Percentiles rank a stretch among this genome's conserved stretches.
phyloP scores from a whole-genome alignment of 805 yeast genomes.

The Candida sphagnicola region DNA sequence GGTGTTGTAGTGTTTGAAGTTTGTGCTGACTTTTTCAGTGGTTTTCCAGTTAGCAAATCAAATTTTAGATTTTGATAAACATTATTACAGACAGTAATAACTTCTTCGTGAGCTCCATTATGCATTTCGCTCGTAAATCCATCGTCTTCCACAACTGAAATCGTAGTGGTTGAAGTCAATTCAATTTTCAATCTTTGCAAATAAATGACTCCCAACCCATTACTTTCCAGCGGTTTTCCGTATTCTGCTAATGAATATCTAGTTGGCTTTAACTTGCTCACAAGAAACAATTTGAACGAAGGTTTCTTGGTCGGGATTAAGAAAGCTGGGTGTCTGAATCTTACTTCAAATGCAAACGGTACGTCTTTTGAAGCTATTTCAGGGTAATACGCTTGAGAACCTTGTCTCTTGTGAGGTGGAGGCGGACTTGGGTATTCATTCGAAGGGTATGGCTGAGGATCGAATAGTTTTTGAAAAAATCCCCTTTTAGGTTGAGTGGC shows the following conservation, averaged over 20 bases:
- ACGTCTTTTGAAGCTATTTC: slow-evolving; percentile 32
- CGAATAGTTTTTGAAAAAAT: slow-evolving; percentile 26
- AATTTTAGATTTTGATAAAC: slow-evolving; percentile 30
- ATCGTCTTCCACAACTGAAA: slow-evolving; percentile 23
- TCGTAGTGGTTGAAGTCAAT: slow-evolving; percentile 22
- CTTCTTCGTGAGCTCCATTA: slow-evolving; percentile 21
- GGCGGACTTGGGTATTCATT: slow-evolving; percentile 8
- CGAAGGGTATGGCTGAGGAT: slow-evolving; percentile 8
- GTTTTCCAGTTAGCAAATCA: slow-evolving; percentile 34
- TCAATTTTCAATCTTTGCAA: slow-evolving; percentile 37
- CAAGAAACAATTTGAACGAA: slow-evolving; percentile 28
- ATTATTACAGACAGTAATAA: slow-evolving; percentile 26
- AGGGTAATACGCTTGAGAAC: slow-evolving; percentile 9
- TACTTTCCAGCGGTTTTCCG: slow-evolving; percentile 36
- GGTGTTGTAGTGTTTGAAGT: slow-evolving; percentile 10
- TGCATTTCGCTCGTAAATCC: slow-evolving; percentile 20
- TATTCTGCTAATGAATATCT: slow-evolving; percentile 25
- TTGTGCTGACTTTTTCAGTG: slow-evolving; percentile 20
- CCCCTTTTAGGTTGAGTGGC: slow-evolving; percentile 17
- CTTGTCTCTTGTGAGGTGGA: slow-evolving; percentile 6
- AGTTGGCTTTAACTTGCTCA: slow-evolving; percentile 25
- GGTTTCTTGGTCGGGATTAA: slow-evolving; percentile 42
- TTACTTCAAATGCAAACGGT: slow-evolving; percentile 42
- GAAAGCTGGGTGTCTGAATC: slow-evolving; percentile 45
- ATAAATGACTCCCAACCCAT: slow-evolving; percentile 45